Conservation (phyloP, 106 monocot species). For the Posidonia australis region DNA sequence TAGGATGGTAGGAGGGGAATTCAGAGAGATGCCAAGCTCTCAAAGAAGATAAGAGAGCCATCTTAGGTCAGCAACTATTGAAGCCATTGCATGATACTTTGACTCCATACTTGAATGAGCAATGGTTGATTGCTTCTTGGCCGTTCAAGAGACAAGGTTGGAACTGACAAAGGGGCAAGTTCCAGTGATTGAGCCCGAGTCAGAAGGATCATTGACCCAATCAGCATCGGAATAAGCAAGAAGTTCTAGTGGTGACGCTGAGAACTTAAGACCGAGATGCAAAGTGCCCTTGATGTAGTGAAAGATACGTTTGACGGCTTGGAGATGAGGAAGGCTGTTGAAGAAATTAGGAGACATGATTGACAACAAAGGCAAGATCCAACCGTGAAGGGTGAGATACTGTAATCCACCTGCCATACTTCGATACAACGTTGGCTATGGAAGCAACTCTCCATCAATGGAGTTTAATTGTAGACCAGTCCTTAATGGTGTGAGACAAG, state of each 20-base stretch:
- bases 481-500: background rate
- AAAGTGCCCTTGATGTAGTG: conserved; percentile 1
- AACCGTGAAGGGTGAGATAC: background rate
- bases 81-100: background rate
- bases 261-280: background rate
- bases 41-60: background rate
- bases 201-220: background rate
- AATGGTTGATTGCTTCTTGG: background rate
- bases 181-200: background rate
- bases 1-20: background rate
- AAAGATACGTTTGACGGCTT: background rate
- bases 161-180: background rate
- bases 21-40: background rate
- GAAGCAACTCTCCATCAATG: background rate
- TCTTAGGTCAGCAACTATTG: background rate
- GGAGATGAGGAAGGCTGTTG: background rate
- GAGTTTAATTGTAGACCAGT: background rate
- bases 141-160: background rate
- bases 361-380: background rate
- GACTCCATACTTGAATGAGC: background rate
- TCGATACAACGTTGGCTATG: too few species aligned
- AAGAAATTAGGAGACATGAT: background rate
- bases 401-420: background rate
- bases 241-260: background rate
- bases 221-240: background rate